These are phyloP conservation scores for Suhomyces taliae DNA, from an alignment of 1,139 yeast species.

Conservation along the genomic window DNA sequence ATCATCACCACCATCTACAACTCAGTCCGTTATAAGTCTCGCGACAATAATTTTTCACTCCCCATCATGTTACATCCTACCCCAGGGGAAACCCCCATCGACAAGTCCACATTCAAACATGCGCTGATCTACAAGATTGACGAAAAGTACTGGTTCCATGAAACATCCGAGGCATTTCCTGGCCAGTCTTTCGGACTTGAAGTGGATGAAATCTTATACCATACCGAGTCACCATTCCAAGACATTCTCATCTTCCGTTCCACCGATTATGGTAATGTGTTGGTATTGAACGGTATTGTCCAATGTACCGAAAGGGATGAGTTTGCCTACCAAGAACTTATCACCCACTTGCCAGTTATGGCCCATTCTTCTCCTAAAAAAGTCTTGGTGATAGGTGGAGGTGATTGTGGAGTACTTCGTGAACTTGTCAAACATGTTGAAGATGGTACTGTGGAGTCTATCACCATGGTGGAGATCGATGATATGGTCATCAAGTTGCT, in stretches of 20 bases:
- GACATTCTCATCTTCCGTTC: slow-evolving; percentile 68
- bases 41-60: slow-evolving; percentile 1
- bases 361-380: slow-evolving; percentile 71
- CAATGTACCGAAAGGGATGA: slow-evolving; percentile 91
- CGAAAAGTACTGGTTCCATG: slow-evolving; percentile 43
- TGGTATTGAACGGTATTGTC: slow-evolving; percentile 81
- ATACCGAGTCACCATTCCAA: slow-evolving; percentile 37
- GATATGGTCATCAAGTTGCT: slow-evolving; percentile 78
- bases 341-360: slow-evolving; percentile 76
- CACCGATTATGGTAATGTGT: slow-evolving; percentile 76
- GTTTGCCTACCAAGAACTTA: slow-evolving; percentile 88
- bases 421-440: slow-evolving; percentile 75
- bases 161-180: slow-evolving; percentile 39
- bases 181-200: slow-evolving; percentile 48
- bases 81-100: not conserved
- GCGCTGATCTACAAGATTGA: slow-evolving; percentile 26
- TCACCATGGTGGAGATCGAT: slow-evolving; percentile 89
- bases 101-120: slow-evolving; percentile 21
- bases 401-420: slow-evolving; percentile 90
- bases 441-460: slow-evolving; percentile 55
- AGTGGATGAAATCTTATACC: slow-evolving; percentile 35
- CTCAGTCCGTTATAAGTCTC: not conserved
- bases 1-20: not conserved
- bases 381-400: slow-evolving; percentile 89
- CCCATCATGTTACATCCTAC: slow-evolving; percentile 1